Evolutionary conservation across 2,329 filamentous ascomycete genomes (phyloP).

Genomic region (Phaeosphaeriaceae sp.): DNA sequence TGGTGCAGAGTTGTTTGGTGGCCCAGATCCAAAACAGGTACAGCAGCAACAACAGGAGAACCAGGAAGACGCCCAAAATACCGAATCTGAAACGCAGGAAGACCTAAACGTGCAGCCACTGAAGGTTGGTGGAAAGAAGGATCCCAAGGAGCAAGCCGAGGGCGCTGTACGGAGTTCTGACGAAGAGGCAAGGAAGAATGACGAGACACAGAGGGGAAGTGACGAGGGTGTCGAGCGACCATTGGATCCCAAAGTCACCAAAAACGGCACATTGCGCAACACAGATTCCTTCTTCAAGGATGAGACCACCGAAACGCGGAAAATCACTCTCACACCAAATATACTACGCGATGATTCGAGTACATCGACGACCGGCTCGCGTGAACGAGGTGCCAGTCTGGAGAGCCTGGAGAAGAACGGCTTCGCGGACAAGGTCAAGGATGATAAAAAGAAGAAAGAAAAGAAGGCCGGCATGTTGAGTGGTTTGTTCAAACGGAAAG

Average conservation of each 20-base stretch:
- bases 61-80: conserved; percentile 24
- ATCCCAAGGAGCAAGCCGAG: conserved; percentile 23
- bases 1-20: conserved; percentile 49
- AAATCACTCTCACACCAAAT: conserved; percentile 95
- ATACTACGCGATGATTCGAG: conserved; percentile 79
- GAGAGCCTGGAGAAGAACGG: conserved; percentile 76
- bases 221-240: conserved; percentile 69
- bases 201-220: conserved; percentile 61
- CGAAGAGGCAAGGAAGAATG: conserved; percentile 51
- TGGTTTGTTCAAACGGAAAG: conserved; percentile 70
- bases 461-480: conserved; percentile 76
- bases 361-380: conserved; percentile 44
- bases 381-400: conserved; percentile 68
- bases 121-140: conserved; percentile 46
- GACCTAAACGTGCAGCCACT: conserved; percentile 46
- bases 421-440: conserved; percentile 66
- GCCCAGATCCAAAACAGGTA: conserved; percentile 39
- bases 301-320: conserved; percentile 92
- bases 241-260: conserved; percentile 59
- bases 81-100: conserved; percentile 53
- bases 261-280: conserved; percentile 86
- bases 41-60: conserved; percentile 23
- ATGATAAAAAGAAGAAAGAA: conserved; percentile 75
- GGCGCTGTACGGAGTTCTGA: conserved; percentile 34
- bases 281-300: conserved; percentile 98